Base-by-base conservation (phyloP, 208 protist species). In the Balamuthia mandrillaris region DNA sequence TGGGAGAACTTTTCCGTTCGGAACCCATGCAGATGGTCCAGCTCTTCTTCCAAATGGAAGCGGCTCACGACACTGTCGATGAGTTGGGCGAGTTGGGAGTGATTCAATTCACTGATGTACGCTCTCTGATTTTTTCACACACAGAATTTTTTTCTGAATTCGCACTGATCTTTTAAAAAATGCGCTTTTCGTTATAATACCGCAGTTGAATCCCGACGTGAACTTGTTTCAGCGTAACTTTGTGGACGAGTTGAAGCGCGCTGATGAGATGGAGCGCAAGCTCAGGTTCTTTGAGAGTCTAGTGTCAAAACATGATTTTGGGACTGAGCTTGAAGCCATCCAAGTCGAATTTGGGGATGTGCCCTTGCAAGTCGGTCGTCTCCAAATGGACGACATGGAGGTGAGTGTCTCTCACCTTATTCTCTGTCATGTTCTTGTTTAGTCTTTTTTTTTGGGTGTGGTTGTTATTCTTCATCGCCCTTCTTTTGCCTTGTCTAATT, bases 21-120 rank as follows among this genome's bases (percentile, higher is more conserved):
- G 94, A 99, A 92, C 95, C 98, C 85, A 99, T 99, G 97, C 87
- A 92, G 70, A 90, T 98, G 27, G 91, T 98, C 33, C 95, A 97
- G 84, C 81, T 99, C 16, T 95, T 97, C 78, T 97, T 99, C 89
- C 96, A 98, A 92, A 93, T 94, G 27, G 98, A 99, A 86, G 96
- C 96, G 18, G 96, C 95, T 45, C 97, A 98, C 84, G 95, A 98
- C 66, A 96, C 96, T 6, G 94, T 99, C 18, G 87, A 97, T 29
- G 95, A 97, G 88, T 90, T 99, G 4, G 98, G 98, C 31, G 91
- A 97, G 75, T 88, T 98, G 6, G 97, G 97, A 27, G 72, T 93
- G 66, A 94, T 99, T 81, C 95, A 99, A 93, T 98, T 99, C 77
- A 92, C 92, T 52, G 98, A 99, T 90, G 91, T 99, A 81, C 95